phyloP scores from a whole-genome alignment of 331 rosid genomes.

The Quercus lobata region DNA sequence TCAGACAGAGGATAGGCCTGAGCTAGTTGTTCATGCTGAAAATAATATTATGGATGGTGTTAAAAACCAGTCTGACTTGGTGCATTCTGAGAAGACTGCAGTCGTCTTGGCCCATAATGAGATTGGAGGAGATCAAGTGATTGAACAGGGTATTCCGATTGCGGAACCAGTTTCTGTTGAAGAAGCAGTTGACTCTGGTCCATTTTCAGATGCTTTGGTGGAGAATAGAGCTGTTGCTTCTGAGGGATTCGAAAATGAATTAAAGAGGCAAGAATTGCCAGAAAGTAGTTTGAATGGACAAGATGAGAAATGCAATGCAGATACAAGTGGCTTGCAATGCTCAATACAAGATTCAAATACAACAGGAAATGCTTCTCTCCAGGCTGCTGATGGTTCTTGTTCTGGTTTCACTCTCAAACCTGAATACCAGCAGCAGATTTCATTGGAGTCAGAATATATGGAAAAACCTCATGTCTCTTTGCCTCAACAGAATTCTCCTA shows the following conservation, averaged over 20 bases:
- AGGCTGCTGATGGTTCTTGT: slow-evolving; percentile 40
- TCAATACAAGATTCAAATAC: slow-evolving; percentile 40
- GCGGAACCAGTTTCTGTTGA: slow-evolving; percentile 22
- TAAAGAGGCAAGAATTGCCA: slow-evolving; percentile 24
- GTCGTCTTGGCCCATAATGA: slow-evolving; percentile 20
- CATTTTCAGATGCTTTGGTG: slow-evolving; percentile 20
- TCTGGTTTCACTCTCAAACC: slow-evolving; percentile 45
- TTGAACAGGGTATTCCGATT: slow-evolving; percentile 28
- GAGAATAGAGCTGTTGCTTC: slow-evolving; percentile 40
- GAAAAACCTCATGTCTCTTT: slow-evolving; percentile 31
- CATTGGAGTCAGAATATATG: slow-evolving; percentile 24
- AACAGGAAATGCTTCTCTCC: slow-evolving; percentile 32
- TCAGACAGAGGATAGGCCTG: slow-evolving; percentile 30
- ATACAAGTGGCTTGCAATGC: slow-evolving; percentile 29
- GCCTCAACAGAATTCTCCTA: slow-evolving; percentile 26
- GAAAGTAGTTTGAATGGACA: slow-evolving; percentile 18
- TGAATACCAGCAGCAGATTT: slow-evolving; percentile 29
- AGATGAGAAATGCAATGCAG: slow-evolving; percentile 27
- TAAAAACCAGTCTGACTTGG: slow-evolving; percentile 27
- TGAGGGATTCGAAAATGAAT: slow-evolving; percentile 28
- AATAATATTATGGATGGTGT: slow-evolving; percentile 21
- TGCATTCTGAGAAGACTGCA: slow-evolving; percentile 20
- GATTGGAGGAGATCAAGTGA: slow-evolving; percentile 25
- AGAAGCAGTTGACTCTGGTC: slow-evolving; percentile 22
- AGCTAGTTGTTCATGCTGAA: slow-evolving; percentile 28